Conservation (phyloP, 2,329 filamentous ascomycete genomes). For the Leptographium galeiforme region DNA sequence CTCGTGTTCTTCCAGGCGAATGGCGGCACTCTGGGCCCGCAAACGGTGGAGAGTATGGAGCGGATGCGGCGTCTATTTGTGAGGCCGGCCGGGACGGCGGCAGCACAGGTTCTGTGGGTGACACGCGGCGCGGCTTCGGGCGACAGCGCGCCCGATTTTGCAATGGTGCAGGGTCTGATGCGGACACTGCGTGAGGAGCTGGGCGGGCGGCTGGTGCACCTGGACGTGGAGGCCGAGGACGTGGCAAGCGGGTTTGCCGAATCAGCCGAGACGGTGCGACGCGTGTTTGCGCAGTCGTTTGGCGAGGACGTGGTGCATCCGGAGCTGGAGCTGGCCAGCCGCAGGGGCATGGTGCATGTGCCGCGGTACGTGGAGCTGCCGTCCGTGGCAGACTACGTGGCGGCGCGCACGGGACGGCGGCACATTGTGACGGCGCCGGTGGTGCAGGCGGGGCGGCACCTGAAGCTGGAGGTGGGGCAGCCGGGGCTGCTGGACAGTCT, state of each 20-base stretch:
- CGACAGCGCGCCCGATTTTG: slow-evolving; percentile 15
- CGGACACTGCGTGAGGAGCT: slow-evolving; percentile 19
- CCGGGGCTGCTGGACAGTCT: slow-evolving; percentile 17
- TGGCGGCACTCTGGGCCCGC: slow-evolving; percentile 5
- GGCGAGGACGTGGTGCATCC: not conserved
- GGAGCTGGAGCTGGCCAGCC: slow-evolving; percentile 9
- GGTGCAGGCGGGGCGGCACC: slow-evolving; percentile 7
- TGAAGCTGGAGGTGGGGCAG: slow-evolving; percentile 10
- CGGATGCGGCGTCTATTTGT: slow-evolving; percentile 16
- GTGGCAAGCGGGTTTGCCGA: not conserved
- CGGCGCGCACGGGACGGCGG: slow-evolving; percentile 6
- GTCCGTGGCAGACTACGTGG: slow-evolving; percentile 5
- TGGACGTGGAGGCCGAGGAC: slow-evolving; percentile 14
- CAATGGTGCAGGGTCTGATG: slow-evolving; percentile 19
- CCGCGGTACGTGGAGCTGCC: slow-evolving; percentile 9
- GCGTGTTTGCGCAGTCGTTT: slow-evolving; percentile 5
- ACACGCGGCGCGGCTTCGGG: slow-evolving; percentile 16
- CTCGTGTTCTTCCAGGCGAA: slow-evolving; percentile 10
- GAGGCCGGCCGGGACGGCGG: slow-evolving; percentile 7
- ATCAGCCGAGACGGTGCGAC: not conserved
- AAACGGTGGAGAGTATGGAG: slow-evolving; percentile 14
- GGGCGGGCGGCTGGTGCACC: slow-evolving; percentile 6
- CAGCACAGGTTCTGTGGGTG: slow-evolving; percentile 19
- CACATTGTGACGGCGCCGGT: slow-evolving; percentile 3
- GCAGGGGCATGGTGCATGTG: slow-evolving; percentile 6